phyloP scores from a whole-genome alignment of 148 eudicot genomes.

The Drosera capensis region DNA sequence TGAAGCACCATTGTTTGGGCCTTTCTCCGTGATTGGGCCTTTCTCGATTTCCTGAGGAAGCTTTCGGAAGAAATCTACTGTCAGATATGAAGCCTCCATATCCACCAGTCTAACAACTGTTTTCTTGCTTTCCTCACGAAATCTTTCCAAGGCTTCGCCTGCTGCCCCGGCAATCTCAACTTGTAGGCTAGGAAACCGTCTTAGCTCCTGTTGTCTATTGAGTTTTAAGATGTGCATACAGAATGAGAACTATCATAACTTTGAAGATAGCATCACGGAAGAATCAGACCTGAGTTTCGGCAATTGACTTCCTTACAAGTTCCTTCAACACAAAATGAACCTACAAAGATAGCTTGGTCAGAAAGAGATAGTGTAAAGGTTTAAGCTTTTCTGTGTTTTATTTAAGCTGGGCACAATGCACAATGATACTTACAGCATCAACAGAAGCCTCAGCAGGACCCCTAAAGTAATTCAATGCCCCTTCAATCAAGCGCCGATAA shows the following conservation, averaged over 20 bases:
- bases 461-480: constrained; percentile 46
- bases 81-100: background rate
- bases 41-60: background rate
- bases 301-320: constrained; percentile 63
- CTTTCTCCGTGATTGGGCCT: background rate
- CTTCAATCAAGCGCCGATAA: constrained; percentile 68
- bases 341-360: constrained; percentile 14
- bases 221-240: background rate
- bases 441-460: constrained; percentile 84
- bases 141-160: background rate
- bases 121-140: background rate
- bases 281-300: constrained; percentile 47
- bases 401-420: background rate
- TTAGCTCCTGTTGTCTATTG: background rate
- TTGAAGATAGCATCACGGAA: no score
- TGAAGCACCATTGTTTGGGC: background rate
- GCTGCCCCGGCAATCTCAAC: background rate
- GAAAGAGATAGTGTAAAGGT: no score
- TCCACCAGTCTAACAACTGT: background rate
- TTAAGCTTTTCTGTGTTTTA: no score
- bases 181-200: background rate
- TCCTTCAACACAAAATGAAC: constrained; percentile 70
- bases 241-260: background rate
- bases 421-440: constrained; percentile 46
- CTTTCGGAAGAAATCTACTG: background rate